phyloP scores from a whole-genome alignment of 148 eudicot species.

The Camellia sinensis region DNA sequence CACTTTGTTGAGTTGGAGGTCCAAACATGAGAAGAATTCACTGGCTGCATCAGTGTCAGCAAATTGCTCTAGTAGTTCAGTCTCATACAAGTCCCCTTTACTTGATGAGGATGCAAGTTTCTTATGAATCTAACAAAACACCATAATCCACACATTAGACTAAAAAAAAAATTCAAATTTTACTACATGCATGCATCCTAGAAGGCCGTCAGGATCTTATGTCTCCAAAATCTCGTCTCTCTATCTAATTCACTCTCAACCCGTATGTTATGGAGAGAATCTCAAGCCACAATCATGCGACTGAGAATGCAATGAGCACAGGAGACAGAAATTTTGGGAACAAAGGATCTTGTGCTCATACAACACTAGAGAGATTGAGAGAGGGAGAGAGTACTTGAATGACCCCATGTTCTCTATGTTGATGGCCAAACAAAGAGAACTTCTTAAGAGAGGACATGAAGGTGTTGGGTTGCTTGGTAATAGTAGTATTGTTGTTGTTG shows the following conservation, averaged over 20 bases:
- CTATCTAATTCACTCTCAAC: no score
- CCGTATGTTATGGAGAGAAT: no score
- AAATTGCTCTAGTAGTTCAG: slow-evolving; percentile 81
- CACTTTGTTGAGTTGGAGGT: slow-evolving; percentile 90
- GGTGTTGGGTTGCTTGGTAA: slow-evolving; percentile 26
- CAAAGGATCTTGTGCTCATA: no score
- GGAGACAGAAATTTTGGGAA: no score
- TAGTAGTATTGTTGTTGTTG: slow-evolving; percentile 21
- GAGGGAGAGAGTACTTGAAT: slow-evolving; percentile 61
- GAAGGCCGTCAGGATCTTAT: no score
- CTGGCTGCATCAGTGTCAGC: slow-evolving; percentile 62
- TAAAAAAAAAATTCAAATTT: not conserved
- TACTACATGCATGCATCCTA: not conserved
- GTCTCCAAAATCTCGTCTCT: no score
- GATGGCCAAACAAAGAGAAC: slow-evolving; percentile 40
- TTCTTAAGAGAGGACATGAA: slow-evolving; percentile 58
- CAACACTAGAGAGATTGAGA: slow-evolving; percentile 1
- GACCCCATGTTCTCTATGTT: slow-evolving; percentile 39
- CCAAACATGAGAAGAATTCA: slow-evolving; percentile 74
- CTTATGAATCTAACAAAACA: slow-evolving; percentile 59
- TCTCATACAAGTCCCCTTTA: slow-evolving; percentile 65
- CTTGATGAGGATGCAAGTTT: slow-evolving; percentile 63
- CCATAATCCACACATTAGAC: slow-evolving; percentile 23
- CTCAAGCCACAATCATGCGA: no score
- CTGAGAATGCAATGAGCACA: no score